Base-by-base conservation (phyloP, 352 stramenopile species). In the Thalassiosira exigua region DNA sequence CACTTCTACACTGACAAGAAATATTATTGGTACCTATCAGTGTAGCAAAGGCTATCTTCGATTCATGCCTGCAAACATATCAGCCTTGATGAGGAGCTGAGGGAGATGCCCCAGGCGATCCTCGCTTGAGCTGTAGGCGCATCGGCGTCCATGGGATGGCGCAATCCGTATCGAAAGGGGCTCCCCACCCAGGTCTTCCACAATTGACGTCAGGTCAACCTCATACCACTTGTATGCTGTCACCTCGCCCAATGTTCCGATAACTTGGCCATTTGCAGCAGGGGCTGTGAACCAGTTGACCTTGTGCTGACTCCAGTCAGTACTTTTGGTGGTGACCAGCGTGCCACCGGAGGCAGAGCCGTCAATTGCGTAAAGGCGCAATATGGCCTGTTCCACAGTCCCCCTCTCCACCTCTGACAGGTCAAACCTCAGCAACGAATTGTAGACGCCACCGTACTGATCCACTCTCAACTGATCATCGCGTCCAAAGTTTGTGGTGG, bases 391-490 rank as follows among this genome's bases (percentile, higher is more conserved):
- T 26, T 42, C 44, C 1, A 83, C 66, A 32, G 75, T 72, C 0
- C 68, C 75, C 32, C 75, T 66, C 53, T 83, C 68, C 12, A 83
- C 44, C 19, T 52, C 41, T 14, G 75, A 61, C 1, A 83, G 54
- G 36, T 83, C 75, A 67, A 83, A 83, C 9, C 67, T 59, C 27
- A 83, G 32, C 21, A 83, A 36, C 5, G 56, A 67, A 22, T 78
- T 74, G 22, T 67, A 70, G 27, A 75, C 42, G n/a, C 68, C 70
- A 22, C 32, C 64, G 12, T 67, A 57, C 29, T 76, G 83, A 67
- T 93, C 88, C 30, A 93, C 77, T 9, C 81, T 73, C 19, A 93
- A 66, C 53, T 90, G 73, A 54, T 86, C 69, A 32, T 75, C 66
- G 24, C 46, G 36, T 19, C 75, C 75, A 57, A 83, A 83, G 42